Conservation (phyloP, 2,329 filamentous ascomycete genomes). For the Aspergillus sp. region DNA sequence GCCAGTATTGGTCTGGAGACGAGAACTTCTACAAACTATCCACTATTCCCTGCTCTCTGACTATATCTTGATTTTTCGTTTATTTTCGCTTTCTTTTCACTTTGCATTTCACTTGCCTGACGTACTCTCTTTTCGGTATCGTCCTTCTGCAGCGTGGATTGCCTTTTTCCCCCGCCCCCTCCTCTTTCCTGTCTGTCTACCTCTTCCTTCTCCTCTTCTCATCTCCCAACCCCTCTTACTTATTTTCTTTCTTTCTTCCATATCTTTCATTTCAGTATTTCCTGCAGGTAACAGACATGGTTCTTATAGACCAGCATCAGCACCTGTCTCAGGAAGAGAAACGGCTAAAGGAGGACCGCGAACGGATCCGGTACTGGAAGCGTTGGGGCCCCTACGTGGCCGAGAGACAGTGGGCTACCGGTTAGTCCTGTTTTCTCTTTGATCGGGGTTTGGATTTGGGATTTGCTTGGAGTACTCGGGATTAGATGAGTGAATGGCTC, state of each 20-base stretch:
- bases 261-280: background rate
- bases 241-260: background rate
- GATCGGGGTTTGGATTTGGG: background rate
- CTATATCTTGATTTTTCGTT: too few relatives aligned
- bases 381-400: constrained; percentile 93
- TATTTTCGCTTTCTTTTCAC: too few relatives aligned
- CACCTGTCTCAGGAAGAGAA: constrained; percentile 86
- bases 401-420: constrained; percentile 92
- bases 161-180: background rate
- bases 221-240: too few relatives aligned
- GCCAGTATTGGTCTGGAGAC: too few relatives aligned
- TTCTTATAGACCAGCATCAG: constrained; percentile 79
- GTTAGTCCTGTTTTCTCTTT: constrained; percentile 39
- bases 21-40: too few relatives aligned
- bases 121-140: too few relatives aligned
- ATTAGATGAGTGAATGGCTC: background rate
- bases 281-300: constrained; percentile 51
- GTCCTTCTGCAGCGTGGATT: too few relatives aligned
- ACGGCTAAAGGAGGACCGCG: constrained; percentile 75
- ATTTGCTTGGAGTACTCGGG: background rate
- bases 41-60: too few relatives aligned
- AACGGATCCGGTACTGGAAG: constrained; percentile 90
- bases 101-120: too few relatives aligned
- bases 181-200: background rate
- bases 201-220: too few relatives aligned